Evolutionary conservation across 768 basidiomycete genomes (phyloP).

Genomic region (Boletus rex-veris): DNA sequence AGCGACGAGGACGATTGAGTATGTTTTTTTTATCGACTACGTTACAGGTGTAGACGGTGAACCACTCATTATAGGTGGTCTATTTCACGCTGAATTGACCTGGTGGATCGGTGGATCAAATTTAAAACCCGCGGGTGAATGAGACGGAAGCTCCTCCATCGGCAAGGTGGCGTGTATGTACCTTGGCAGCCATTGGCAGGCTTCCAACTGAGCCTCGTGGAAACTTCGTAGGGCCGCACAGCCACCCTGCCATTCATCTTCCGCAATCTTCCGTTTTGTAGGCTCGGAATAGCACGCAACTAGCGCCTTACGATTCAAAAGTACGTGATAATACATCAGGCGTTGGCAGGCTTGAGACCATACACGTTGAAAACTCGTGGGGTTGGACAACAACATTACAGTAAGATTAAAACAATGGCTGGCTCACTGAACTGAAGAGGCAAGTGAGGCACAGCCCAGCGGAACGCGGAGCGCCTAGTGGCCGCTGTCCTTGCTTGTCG

Average conservation of each 20-base stretch:
- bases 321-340: slow-evolving; percentile 16
- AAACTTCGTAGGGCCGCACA: slow-evolving; percentile 19
- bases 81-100: slow-evolving; percentile 3
- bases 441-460: not conserved
- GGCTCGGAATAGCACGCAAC: not conserved
- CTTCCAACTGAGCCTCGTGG: slow-evolving; percentile 20
- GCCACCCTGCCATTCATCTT: slow-evolving; percentile 15
- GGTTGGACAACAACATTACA: not conserved
- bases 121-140: not conserved
- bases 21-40: slow-evolving; percentile 1
- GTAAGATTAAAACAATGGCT: not conserved
- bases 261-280: not conserved
- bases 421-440: not conserved
- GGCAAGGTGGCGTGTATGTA: slow-evolving; percentile 15
- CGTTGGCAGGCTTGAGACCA: slow-evolving; percentile 6
- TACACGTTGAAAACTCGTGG: slow-evolving; percentile 25
- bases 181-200: slow-evolving; percentile 25
- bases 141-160: not conserved
- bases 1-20: slow-evolving; percentile 60
- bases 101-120: no score
- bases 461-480: slow-evolving; percentile 15
- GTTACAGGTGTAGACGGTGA: not conserved
- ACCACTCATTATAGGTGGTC: slow-evolving; percentile 4
- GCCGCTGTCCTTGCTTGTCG: slow-evolving; percentile 16
- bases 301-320: slow-evolving; percentile 4